Evolutionary conservation across 176 grass and related monocot species (phyloP).

Genomic region (Cymbopogon citratus): DNA sequence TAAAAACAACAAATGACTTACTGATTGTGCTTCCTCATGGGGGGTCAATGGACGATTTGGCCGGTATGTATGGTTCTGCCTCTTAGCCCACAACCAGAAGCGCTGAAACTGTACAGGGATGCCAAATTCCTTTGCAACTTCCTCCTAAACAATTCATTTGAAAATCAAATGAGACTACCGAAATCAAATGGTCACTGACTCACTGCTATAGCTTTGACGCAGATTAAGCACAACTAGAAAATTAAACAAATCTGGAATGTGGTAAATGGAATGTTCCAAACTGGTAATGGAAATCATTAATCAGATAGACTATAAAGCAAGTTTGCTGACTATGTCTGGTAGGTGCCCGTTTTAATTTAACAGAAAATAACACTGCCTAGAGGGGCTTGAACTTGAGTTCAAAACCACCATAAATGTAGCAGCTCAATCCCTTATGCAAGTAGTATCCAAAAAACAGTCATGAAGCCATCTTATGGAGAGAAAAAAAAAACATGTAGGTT

Average conservation of each 20-base stretch:
- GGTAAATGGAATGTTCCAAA: not conserved
- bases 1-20: conserved; percentile 33
- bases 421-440: not conserved
- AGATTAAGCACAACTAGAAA: not conserved
- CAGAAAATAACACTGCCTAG: not conserved
- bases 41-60: conserved; percentile 69
- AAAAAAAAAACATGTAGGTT: conserved; percentile 8
- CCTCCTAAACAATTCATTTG: conserved; percentile 51
- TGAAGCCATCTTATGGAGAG: not conserved
- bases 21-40: conserved; percentile 76
- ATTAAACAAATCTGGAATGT: not conserved
- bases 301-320: not conserved
- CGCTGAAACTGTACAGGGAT: conserved; percentile 89
- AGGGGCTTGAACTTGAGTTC: not conserved
- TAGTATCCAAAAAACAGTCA: not conserved
- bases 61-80: conserved; percentile 96
- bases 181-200: conserved; percentile 6
- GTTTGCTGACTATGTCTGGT: not conserved
- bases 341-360: not conserved
- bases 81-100: conserved; percentile 96
- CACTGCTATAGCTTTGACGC: not conserved
- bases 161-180: conserved; percentile 20
- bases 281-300: not conserved
- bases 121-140: conserved; percentile 88
- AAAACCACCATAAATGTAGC: conserved; percentile 11